Conservation (phyloP, 352 stramenopile genomes). For the Pythium folliculosum region DNA sequence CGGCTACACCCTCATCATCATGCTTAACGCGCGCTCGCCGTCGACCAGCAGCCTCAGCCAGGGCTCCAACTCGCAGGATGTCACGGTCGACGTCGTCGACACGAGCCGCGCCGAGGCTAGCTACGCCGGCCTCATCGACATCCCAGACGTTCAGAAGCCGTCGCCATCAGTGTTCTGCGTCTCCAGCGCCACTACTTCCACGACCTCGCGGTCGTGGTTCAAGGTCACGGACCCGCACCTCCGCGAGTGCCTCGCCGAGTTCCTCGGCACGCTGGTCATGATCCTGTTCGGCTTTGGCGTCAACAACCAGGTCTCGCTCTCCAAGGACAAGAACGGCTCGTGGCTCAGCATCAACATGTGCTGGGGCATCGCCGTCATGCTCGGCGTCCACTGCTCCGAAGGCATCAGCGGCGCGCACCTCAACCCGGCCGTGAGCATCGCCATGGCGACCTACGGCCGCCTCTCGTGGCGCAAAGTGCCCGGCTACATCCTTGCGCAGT, state of each 20-base stretch:
- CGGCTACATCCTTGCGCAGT: conserved; percentile 41
- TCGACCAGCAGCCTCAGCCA: background rate
- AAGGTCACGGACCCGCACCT: conserved; percentile 28
- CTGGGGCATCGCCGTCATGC: conserved; percentile 75
- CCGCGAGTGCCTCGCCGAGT: no score
- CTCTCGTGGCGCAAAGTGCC: conserved; percentile 61
- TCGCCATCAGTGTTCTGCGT: conserved; percentile 26
- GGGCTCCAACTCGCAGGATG: background rate
- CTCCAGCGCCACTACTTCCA: conserved; percentile 3
- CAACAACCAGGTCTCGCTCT: conserved; percentile 57
- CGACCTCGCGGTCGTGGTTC: conserved; percentile 18
- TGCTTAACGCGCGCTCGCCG: background rate
- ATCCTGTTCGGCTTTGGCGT: conserved; percentile 69
- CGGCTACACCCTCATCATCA: no score
- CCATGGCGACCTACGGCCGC: conserved; percentile 46
- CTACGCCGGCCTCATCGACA: background rate
- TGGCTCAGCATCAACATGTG: conserved; percentile 73
- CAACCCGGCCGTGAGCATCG: conserved; percentile 66
- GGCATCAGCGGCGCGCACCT: conserved; percentile 64
- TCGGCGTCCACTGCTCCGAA: conserved; percentile 61
- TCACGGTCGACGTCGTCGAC: conserved; percentile 5
- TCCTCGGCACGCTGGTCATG: conserved; percentile 57
- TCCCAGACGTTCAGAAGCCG: background rate
- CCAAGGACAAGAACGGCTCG: conserved; percentile 51
- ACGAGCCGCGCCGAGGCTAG: background rate